phyloP scores from a whole-genome alignment of 345 rosid genomes.

The Draba incana region DNA sequence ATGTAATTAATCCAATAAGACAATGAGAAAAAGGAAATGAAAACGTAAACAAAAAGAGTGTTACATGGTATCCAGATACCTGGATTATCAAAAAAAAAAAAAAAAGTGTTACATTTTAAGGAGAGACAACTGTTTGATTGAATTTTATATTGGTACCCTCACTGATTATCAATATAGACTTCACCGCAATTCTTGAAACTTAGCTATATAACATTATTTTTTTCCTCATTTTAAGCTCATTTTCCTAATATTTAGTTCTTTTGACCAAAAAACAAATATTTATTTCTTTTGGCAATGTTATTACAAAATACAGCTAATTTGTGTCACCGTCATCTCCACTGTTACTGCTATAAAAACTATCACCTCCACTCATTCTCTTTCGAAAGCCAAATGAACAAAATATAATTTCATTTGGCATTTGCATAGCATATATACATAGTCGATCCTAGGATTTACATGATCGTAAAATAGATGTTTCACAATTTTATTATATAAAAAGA shows the following conservation, averaged over 20 bases:
- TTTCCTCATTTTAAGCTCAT: background rate
- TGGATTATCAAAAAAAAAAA: too few species aligned
- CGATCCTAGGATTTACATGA: too few species aligned
- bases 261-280: too few species aligned
- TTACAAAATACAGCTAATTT: slow-evolving; percentile 1
- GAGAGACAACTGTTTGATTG: slow-evolving; percentile 54
- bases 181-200: slow-evolving; percentile 24
- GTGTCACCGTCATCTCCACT: slow-evolving; percentile 5
- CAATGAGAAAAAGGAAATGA: background rate
- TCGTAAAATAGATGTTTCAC: too few species aligned
- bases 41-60: slow-evolving; percentile 21
- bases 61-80: too few species aligned
- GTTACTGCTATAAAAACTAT: too few species aligned
- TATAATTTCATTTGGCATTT: too few species aligned
- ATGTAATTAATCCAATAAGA: slow-evolving; percentile 10
- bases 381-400: background rate
- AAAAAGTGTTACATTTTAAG: slow-evolving; percentile 21
- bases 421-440: too few species aligned
- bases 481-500: too few species aligned
- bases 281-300: background rate
- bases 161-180: background rate
- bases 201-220: background rate
- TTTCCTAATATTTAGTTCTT: background rate
- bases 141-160: slow-evolving; percentile 35
- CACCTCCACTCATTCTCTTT: background rate